Conservation (phyloP, 208 protist species). For the Entamoeba invadens region DNA sequence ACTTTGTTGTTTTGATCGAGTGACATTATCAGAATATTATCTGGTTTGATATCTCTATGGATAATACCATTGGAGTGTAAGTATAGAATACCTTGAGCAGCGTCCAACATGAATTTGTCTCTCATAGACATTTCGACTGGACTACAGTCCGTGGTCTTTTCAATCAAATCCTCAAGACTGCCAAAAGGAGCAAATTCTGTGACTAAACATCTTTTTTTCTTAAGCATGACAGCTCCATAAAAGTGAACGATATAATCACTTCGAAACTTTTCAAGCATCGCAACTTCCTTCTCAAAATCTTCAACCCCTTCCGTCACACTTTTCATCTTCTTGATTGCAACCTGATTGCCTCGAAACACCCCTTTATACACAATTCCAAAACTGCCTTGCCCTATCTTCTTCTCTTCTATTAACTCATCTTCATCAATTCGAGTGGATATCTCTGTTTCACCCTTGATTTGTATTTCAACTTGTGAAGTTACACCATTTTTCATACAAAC, state of each 20-base stretch:
- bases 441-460: not conserved
- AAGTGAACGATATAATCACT: not conserved
- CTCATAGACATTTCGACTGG: not conserved
- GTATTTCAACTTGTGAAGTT: not conserved
- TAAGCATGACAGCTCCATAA: not conserved
- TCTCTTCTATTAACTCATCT: not conserved
- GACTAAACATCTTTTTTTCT: not conserved
- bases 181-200: not conserved
- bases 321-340: not conserved
- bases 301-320: not conserved
- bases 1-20: not conserved
- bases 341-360: not conserved
- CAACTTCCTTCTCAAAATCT: not conserved
- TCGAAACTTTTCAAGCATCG: not conserved
- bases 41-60: not conserved
- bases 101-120: not conserved
- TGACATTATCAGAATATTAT: not conserved
- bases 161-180: not conserved
- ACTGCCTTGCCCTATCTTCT: not conserved
- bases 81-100: not conserved
- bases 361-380: not conserved
- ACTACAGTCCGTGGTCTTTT: not conserved
- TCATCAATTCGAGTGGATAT: not conserved
- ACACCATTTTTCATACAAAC: not conserved
- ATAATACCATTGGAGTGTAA: not conserved